Percentiles rank a stretch among this genome's conserved stretches.
phyloP scores from a whole-genome alignment of 192 early-diverging fungal species.

The Umbelopsis sp. region DNA sequence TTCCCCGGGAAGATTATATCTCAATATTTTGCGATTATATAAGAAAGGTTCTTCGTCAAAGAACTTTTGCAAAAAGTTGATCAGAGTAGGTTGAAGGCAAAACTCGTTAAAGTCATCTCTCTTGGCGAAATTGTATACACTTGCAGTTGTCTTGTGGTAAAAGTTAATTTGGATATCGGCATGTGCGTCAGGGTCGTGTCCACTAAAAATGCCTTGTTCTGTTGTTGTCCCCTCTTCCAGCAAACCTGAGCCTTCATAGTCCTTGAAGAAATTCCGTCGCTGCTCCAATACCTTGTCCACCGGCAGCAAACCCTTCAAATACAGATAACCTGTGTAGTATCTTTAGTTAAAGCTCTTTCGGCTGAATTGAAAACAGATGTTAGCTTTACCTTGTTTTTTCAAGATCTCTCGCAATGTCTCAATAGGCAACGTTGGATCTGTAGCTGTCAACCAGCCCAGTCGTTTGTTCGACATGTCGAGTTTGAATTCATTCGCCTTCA shows the following conservation, averaged over 20 bases:
- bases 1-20: slow-evolving; percentile 8
- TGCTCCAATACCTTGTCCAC: not conserved
- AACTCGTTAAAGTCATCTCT: not conserved
- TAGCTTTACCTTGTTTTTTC: not conserved
- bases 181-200: slow-evolving; percentile 4
- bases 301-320: not conserved
- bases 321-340: not conserved
- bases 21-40: not conserved
- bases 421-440: not conserved
- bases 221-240: not conserved
- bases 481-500: slow-evolving; percentile 1
- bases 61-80: not conserved
- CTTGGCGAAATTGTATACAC: not conserved
- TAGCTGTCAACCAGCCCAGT: slow-evolving; percentile 3
- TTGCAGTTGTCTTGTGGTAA: slow-evolving; percentile 16
- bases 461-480: slow-evolving; percentile 1
- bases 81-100: not conserved
- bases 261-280: slow-evolving; percentile 5
- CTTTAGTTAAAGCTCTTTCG: not conserved
- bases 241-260: not conserved
- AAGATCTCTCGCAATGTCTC: slow-evolving; percentile 1
- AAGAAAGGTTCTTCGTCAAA: slow-evolving; percentile 8
- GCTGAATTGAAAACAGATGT: no score
- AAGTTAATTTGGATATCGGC: slow-evolving; percentile 10
- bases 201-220: slow-evolving; percentile 12